A percentile compares a stretch with the other conserved stretches of the same genome.
These are phyloP conservation scores for Pharnaceum exiguum DNA, from an alignment of 148 eudicot species.

Conservation along the genomic window DNA sequence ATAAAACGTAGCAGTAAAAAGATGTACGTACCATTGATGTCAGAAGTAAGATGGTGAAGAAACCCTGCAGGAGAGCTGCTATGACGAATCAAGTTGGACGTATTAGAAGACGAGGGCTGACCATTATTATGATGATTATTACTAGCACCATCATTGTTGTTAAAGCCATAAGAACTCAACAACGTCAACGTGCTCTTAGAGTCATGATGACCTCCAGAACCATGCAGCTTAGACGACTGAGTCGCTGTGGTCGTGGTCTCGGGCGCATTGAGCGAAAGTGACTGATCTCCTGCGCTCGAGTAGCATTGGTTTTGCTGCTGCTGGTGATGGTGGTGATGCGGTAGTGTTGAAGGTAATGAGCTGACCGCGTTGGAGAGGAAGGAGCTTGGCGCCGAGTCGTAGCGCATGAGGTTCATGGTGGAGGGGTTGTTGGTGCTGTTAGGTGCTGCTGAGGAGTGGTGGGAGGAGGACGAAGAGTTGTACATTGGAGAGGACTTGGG, in stretches of 20 bases:
- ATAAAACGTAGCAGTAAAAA: not conserved
- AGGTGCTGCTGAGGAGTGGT: not conserved
- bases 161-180: slow-evolving; percentile 4
- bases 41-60: slow-evolving; percentile 22
- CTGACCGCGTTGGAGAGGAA: slow-evolving; percentile 31
- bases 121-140: not conserved
- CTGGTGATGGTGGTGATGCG: not conserved
- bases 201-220: too few relatives aligned
- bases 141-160: slow-evolving; percentile 1
- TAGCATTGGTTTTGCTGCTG: not conserved
- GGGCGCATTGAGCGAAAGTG: too few relatives aligned
- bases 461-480: not conserved
- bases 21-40: slow-evolving; percentile 24
- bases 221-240: not conserved
- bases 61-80: slow-evolving; percentile 51
- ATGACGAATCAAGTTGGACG: slow-evolving; percentile 29
- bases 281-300: slow-evolving; percentile 6
- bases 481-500: not conserved
- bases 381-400: slow-evolving; percentile 44
- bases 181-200: not conserved
- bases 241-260: not conserved
- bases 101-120: not conserved
- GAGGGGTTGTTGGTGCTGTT: not conserved
- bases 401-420: slow-evolving; percentile 23
- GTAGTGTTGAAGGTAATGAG: slow-evolving; percentile 20